Base-by-base conservation (phyloP, 2,329 filamentous ascomycete species). In the Monilinia vaccinii-corymbosi region DNA sequence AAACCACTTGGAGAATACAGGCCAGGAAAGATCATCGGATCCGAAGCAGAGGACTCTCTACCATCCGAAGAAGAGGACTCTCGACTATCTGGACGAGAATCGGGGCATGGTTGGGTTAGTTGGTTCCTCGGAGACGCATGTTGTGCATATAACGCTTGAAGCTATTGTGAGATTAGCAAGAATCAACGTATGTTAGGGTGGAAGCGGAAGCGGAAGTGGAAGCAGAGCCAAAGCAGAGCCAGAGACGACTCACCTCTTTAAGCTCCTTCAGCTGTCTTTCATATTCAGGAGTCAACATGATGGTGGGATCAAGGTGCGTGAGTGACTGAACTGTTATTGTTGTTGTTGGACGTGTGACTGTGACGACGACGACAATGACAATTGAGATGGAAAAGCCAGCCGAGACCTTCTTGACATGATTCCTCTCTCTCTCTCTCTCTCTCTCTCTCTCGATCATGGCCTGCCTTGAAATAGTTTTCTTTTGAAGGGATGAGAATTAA, bases 1-100 rank as follows among this genome's bases (percentile, higher is more conserved):
- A 81, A 76, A 2, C 81, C 80, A 49, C 76, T 82, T 4, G 76
- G 75, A 5, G 79, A 75, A 64, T 85, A 85, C 1, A 84, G 70
- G 8, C 80, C 81, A 0, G 80, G 80, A 59, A 79, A 83, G 62
- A 84, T 81, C 61, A 82, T 70, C 44, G 78, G 71, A 66, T 83
- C 78, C 14, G 51, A 47, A 48, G 38, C 44, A 16, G 28, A 28
- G 14, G 36, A 55, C 31, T 16, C 50, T 51, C 44, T 45, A 36
- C 58, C 44, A 7, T 53, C 50, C 21, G 50, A 36, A 6, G 36
- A n/a, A 16, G 50, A 31, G 14, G 36, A 55, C 31, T 16, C 50
- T 51, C 44, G 38, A 36, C 58, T 53, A 7, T 53, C 50, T 31
- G 50, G 50, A 6, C 50, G 28, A 16, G 50, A 31, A 23, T 13